Percentiles rank a stretch among this genome's conserved stretches.
Conservation (phyloP, 1,284 basidiomycete species). For the Austropuccinia psidii region DNA sequence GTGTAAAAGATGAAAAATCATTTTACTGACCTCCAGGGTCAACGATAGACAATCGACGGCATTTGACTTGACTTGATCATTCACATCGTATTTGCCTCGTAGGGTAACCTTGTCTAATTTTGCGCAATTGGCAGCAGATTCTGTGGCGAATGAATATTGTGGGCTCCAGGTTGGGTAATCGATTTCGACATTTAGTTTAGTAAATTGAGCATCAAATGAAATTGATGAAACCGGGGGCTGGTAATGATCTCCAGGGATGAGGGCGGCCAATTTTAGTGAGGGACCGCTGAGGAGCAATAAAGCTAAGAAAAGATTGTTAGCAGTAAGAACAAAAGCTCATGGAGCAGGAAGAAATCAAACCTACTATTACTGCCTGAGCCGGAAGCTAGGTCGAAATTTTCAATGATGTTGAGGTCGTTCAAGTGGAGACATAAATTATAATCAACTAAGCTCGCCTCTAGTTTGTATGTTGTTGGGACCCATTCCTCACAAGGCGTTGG, state of each 20-base stretch:
- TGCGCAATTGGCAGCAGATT: slow-evolving; percentile 54
- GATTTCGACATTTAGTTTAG: slow-evolving; percentile 57
- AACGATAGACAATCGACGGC: slow-evolving; percentile 70
- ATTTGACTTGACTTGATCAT: slow-evolving; percentile 59
- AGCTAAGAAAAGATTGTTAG: slow-evolving; percentile 52
- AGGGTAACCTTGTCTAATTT: slow-evolving; percentile 57
- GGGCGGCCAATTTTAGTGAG: slow-evolving; percentile 53
- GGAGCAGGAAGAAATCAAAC: slow-evolving; percentile 38
- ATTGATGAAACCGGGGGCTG: slow-evolving; percentile 63
- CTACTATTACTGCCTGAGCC: slow-evolving; percentile 70
- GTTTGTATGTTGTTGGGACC: slow-evolving; percentile 67
- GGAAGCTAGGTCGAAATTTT: slow-evolving; percentile 58
- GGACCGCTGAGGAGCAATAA: slow-evolving; percentile 62
- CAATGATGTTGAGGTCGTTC: slow-evolving; percentile 92
- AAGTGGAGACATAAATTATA: slow-evolving; percentile 72
- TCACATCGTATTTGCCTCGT: slow-evolving; percentile 68
- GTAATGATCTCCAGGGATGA: slow-evolving; percentile 64
- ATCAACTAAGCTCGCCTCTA: slow-evolving; percentile 64
- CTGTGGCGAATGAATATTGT: slow-evolving; percentile 60
- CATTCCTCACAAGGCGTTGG: slow-evolving; percentile 69
- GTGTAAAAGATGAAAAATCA: slow-evolving; percentile 32
- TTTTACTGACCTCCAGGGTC: slow-evolving; percentile 57
- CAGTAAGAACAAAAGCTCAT: background rate
- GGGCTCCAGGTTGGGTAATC: slow-evolving; percentile 81
- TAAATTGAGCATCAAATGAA: slow-evolving; percentile 59